Evolutionary conservation across 257 asterid species (phyloP), one percentile per base, ranked within the genome.

Genomic region (Echium plantagineum): DNA sequence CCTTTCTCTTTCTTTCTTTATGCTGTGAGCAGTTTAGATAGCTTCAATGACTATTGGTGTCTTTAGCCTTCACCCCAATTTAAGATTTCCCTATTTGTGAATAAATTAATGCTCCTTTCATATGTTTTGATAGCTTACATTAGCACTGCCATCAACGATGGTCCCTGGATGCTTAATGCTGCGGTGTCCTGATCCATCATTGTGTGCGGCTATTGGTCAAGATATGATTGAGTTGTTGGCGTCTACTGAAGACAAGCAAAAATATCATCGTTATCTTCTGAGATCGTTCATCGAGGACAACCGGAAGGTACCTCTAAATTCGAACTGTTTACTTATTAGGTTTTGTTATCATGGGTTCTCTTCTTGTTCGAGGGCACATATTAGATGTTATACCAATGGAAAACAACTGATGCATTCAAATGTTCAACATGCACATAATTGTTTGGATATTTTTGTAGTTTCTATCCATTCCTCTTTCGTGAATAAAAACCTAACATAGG

Each of bases 201-300:
- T 95, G 48, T 80, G 68, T 51, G 85, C 93, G 67, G 87, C 96
- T 72, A 71, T 91, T 76, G 94, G 95, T 63, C 95, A 79, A 77
- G 94, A 91, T 62, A 88, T 84, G 94, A 70, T 91, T 61, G 72
- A 72, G 46, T 47, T 35, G 62, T 70, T 91, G 75, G 81, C 85
- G 5, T 67, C 84, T 52, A 59, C 63, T 26, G 90, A 67, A 72
- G 90, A 88, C 73, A 85, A 84, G 81, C 70, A 81, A 71, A 91
- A 85, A 74, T 91, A 85, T 68, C 69, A 60, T 58, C 95, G 90
- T 51, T 91, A 91, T 77, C 90, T 91, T 68, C 84, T 81, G 59
- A 84, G 98, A 77, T 91, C 96, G 49, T 91, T 77, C 67, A 86
- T 91, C 48, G 96, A 91, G 78, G 94, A 91, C 78, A 88, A 86